Conservation (phyloP, 2,329 filamentous ascomycete species). For the Botrytis aclada region DNA sequence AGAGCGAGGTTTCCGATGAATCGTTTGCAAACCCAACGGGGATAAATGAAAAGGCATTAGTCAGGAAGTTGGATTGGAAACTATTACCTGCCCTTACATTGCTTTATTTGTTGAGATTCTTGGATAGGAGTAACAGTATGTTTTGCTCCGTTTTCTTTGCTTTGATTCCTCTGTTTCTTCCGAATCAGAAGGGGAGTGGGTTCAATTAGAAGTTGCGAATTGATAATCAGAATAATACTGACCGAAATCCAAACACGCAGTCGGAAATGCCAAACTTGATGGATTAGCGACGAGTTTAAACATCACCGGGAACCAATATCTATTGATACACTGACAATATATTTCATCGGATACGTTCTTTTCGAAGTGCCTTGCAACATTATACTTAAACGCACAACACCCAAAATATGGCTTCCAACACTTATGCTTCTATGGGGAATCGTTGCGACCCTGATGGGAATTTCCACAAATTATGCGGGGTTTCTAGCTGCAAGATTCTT, state of each 20-base stretch:
- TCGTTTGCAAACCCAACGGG: conserved; percentile 27
- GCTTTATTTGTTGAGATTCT: conserved; percentile 54
- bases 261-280: conserved; percentile 57
- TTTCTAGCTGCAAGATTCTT: conserved; percentile 55
- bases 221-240: background rate
- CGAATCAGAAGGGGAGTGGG: no score
- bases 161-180: background rate
- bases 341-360: conserved; percentile 57
- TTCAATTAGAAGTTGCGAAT: background rate
- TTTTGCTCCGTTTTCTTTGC: conserved; percentile 17
- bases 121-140: conserved; percentile 57
- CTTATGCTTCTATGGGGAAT: conserved; percentile 55
- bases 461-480: conserved; percentile 49
- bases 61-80: conserved; percentile 54
- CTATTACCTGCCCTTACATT: conserved; percentile 54
- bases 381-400: conserved; percentile 58
- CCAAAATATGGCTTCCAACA: conserved; percentile 54
- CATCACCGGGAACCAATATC: conserved; percentile 60
- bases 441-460: conserved; percentile 50
- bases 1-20: conserved; percentile 23
- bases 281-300: conserved; percentile 50
- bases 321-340: conserved; percentile 63
- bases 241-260: conserved; percentile 40
- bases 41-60: conserved; percentile 54
- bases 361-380: conserved; percentile 64